A percentile compares a stretch with the other conserved stretches of the same genome.
Evolutionary conservation across 768 basidiomycete species (phyloP).

Genomic region (Collybiopsis luxurians): DNA sequence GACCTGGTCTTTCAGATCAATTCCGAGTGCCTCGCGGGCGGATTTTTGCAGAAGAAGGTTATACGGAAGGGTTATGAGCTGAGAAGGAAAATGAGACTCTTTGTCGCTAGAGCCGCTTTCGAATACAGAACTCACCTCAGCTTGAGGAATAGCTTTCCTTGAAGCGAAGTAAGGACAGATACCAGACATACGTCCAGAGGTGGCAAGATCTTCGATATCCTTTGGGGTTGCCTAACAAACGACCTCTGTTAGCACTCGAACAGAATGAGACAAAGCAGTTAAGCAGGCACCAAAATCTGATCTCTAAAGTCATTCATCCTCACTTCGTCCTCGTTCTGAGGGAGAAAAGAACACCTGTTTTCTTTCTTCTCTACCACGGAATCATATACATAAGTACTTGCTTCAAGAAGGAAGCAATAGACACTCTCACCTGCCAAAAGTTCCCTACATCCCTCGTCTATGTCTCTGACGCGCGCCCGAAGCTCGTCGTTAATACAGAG

Average conservation of each 20-base stretch:
- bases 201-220: slow-evolving; percentile 92
- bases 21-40: slow-evolving; percentile 84
- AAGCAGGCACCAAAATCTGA: slow-evolving; percentile 66
- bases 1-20: slow-evolving; percentile 80
- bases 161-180: slow-evolving; percentile 95
- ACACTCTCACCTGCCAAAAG: slow-evolving; percentile 58
- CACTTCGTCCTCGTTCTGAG: slow-evolving; percentile 62
- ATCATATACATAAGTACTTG: neutral
- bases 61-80: slow-evolving; percentile 94
- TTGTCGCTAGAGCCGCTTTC: neutral
- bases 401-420: neutral
- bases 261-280: neutral
- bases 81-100: slow-evolving; percentile 1
- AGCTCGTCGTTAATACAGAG: slow-evolving; percentile 90
- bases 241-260: neutral
- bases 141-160: slow-evolving; percentile 82
- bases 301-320: slow-evolving; percentile 83
- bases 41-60: slow-evolving; percentile 83
- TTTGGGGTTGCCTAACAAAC: slow-evolving; percentile 74
- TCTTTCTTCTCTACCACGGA: slow-evolving; percentile 49
- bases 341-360: slow-evolving; percentile 75
- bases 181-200: slow-evolving; percentile 59
- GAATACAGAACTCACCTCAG: slow-evolving; percentile 57
- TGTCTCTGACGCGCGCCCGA: slow-evolving; percentile 55
- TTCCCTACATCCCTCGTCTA: slow-evolving; percentile 89